Evolutionary conservation across 306 rosid species (phyloP), one percentile per base, ranked within the genome.

Genomic region (Hippophae rhamnoides): DNA sequence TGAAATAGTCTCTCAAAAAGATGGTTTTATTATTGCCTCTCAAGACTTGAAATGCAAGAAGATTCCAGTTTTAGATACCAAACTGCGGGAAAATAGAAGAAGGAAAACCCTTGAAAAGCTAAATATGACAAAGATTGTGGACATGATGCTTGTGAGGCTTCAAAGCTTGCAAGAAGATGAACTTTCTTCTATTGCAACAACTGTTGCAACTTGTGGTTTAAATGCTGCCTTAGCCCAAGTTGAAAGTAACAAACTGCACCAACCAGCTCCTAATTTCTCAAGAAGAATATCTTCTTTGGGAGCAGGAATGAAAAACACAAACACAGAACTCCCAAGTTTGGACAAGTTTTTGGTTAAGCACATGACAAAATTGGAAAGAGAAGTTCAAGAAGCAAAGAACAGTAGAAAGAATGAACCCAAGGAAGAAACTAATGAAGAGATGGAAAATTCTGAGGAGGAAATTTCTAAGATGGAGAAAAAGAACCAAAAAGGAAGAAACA

Each of bases 191-290:
- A 89, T 92, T 46, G 95, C 94, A 66, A 88, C 93, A 46, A 85
- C 88, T 64, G 95, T 92, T 61, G 99, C 96, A 67, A 88, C 95
- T 61, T 85, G 82, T 69, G 95, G 99, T 72, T 67, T 88, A 66
- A 92, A 76, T 68, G 95, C 99, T 51, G 95, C 84, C 75, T 82
- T 92, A 72, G 82, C 78, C 63, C 86, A 88, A 75, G 82, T 79
- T 27, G 78, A 80, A 74, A 83, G 58, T 64, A 73, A 70, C 67
- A 87, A 80, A 74, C 79, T 43, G 61, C 81, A 68, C 31, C 74
- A 72, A 67, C 66, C 73, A 46, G 58, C 71, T 41, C 80, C 67
- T 65, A 40, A 69, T 76, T 50, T 65, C 57, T 76, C 79, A 51
- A 52, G 78, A 75, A 76, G 87, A 74, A 67, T 73, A 66, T 74